Percentiles rank a stretch among this genome's conserved stretches.
Evolutionary conservation across 192 early-diverging fungal species (phyloP).

Genomic region (Backusella australiensis): DNA sequence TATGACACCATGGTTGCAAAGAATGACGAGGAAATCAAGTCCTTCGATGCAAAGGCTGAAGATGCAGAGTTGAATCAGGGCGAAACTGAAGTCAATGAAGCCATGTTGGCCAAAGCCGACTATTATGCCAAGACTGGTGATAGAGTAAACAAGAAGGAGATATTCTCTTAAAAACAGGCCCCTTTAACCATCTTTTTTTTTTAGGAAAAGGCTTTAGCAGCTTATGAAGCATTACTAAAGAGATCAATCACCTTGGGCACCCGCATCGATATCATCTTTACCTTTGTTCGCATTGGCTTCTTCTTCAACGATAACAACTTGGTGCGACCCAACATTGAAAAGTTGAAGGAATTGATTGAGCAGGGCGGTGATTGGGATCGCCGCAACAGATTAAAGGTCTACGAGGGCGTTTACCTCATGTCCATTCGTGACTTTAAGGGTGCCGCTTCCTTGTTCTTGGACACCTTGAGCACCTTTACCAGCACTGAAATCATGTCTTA

Average conservation of each 20-base stretch:
- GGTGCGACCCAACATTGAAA: constrained; percentile 79
- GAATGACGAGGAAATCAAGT: constrained; percentile 76
- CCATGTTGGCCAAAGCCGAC: constrained; percentile 86
- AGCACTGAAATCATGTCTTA: constrained; percentile 98
- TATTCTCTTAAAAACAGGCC: no score
- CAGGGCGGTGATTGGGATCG: constrained; percentile 99
- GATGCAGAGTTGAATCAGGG: constrained; percentile 94
- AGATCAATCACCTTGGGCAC: constrained; percentile 90
- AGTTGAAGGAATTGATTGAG: constrained; percentile 85
- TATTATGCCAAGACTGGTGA: constrained; percentile 93
- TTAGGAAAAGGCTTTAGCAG: constrained; percentile 84
- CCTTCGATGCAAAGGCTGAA: constrained; percentile 78
- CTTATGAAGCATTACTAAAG: constrained; percentile 80
- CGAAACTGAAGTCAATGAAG: constrained; percentile 87
- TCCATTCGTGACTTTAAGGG: constrained; percentile 96
- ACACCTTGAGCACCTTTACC: constrained; percentile 94
- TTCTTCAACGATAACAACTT: constrained; percentile 86
- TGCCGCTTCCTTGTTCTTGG: constrained; percentile 86
- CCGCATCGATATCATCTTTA: constrained; percentile 93
- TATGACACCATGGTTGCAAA: constrained; percentile 53
- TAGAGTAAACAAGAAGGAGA: constrained; percentile 54
- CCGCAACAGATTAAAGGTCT: constrained; percentile 95
- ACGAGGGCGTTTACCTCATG: constrained; percentile 91
- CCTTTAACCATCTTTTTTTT: not conserved
- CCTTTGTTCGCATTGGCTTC: constrained; percentile 88